Evolutionary conservation across 106 monocot species (phyloP).

Genomic region (Allium cepa): DNA sequence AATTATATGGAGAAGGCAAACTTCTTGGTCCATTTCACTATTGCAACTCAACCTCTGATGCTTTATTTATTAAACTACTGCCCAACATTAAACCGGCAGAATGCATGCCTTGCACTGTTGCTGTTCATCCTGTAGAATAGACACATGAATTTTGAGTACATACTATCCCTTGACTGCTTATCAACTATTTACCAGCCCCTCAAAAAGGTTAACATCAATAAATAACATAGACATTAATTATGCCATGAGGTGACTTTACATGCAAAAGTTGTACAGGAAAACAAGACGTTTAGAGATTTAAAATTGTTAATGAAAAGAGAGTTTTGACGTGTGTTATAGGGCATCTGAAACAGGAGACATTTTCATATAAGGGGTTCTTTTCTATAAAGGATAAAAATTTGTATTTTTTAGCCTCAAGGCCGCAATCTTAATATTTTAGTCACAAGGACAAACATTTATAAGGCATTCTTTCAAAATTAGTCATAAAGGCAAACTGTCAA

Average conservation of each 20-base stretch:
- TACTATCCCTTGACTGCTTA: neutral
- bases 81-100: neutral
- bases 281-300: neutral
- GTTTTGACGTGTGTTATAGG: no score
- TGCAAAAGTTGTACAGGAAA: neutral
- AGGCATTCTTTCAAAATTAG: no score
- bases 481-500: no score
- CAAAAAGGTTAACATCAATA: no score
- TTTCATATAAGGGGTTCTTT: no score
- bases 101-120: constrained; percentile 10
- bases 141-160: neutral
- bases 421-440: no score
- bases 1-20: neutral
- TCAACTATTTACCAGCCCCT: neutral
- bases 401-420: no score
- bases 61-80: neutral
- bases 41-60: neutral
- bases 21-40: constrained; percentile 2
- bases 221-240: neutral
- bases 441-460: no score
- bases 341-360: no score
- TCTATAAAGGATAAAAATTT: no score
- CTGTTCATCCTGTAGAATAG: neutral
- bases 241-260: neutral
- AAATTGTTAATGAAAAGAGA: no score